Percentiles rank a stretch among this genome's conserved stretches.
Conservation (phyloP, 495 filamentous ascomycete genomes). For the Lepraria neglecta region DNA sequence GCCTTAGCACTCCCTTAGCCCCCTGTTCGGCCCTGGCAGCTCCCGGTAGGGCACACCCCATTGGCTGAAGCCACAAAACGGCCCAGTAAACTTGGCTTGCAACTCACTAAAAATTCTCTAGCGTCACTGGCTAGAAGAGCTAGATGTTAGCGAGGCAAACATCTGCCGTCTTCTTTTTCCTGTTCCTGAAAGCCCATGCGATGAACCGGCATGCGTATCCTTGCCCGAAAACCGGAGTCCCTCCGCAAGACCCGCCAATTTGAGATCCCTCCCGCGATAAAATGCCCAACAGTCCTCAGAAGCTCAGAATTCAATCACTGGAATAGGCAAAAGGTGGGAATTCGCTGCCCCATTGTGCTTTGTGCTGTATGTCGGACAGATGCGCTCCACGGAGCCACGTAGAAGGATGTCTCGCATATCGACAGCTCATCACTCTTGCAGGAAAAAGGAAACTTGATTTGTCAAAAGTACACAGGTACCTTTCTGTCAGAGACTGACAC, state of each 20-base stretch:
- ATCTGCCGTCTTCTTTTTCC: slow-evolving; percentile 17
- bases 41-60: background rate
- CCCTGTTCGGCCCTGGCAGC: slow-evolving; percentile 7
- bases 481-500: slow-evolving; percentile 5
- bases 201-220: background rate
- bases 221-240: background rate
- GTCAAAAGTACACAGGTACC: slow-evolving; percentile 1
- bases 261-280: background rate
- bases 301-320: background rate
- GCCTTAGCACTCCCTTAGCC: slow-evolving; percentile 1
- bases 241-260: background rate
- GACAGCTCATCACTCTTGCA: slow-evolving; percentile 16
- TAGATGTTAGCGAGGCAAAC: background rate
- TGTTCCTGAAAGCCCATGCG: slow-evolving; percentile 19
- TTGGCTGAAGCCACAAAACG: slow-evolving; percentile 9
- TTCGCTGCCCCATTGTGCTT: background rate
- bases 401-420: slow-evolving; percentile 11
- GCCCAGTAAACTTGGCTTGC: background rate
- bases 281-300: background rate
- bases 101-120: background rate
- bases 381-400: slow-evolving; percentile 15
- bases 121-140: slow-evolving; percentile 9
- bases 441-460: slow-evolving; percentile 9
- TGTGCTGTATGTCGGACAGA: slow-evolving; percentile 10
- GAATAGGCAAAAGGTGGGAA: background rate